Percentiles rank a stretch among this genome's conserved stretches.
These are phyloP conservation scores for Ogataea kodamae DNA, from an alignment of 805 yeast genomes.

Conservation along the genomic window DNA sequence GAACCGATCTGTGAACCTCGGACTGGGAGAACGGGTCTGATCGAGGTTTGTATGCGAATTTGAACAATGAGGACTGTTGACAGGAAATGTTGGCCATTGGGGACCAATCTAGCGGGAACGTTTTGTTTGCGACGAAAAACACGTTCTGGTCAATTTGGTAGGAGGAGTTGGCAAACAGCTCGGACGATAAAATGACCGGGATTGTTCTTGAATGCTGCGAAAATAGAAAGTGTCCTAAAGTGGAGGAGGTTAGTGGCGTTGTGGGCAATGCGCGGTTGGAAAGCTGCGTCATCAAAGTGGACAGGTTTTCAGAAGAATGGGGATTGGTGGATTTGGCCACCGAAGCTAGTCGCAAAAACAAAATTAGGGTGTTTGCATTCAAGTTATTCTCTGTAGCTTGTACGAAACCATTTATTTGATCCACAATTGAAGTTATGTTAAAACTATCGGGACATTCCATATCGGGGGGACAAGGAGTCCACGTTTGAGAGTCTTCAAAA, in stretches of 20 bases:
- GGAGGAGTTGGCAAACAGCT: conserved; percentile 28
- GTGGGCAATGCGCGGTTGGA: conserved; percentile 3
- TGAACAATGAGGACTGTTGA: conserved; percentile 6
- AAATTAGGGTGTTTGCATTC: conserved; percentile 40
- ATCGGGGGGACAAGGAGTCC: conserved; percentile 55
- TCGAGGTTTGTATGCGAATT: conserved; percentile 37
- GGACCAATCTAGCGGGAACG: conserved; percentile 5
- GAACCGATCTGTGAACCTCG: no score
- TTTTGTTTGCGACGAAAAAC: conserved; percentile 10
- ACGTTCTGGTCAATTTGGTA: conserved; percentile 28
- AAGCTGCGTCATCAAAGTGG: conserved; percentile 2
- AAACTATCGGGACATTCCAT: conserved; percentile 17
- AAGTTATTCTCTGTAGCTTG: conserved; percentile 42
- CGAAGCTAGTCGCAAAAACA: no score
- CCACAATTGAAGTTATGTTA: conserved; percentile 27
- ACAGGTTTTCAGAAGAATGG: conserved; percentile 10
- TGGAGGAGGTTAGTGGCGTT: no score
- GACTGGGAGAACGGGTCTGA: no score
- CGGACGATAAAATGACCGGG: conserved; percentile 33
- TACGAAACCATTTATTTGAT: conserved; percentile 34
- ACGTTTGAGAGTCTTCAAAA: conserved; percentile 42
- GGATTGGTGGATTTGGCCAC: no score
- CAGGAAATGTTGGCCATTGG: conserved; percentile 1
- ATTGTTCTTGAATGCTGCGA: conserved; percentile 34
- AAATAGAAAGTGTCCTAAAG: no score